Conservation (phyloP, 257 asterid species). For the Nicotiana obtusifolia region DNA sequence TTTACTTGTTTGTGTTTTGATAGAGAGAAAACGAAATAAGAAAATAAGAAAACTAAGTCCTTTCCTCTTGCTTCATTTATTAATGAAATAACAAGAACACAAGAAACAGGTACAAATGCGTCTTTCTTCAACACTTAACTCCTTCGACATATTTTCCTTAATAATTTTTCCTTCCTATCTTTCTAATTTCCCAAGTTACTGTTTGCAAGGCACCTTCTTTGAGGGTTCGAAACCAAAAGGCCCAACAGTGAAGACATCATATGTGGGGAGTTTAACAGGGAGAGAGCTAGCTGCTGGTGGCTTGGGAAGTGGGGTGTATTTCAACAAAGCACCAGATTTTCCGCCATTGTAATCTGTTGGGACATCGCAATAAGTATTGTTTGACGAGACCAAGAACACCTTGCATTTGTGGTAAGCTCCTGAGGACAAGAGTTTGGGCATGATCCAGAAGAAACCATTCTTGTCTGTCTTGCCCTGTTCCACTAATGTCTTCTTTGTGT, state of each 20-base stretch:
- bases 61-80: background rate
- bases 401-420: constrained; percentile 53
- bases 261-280: constrained; percentile 3
- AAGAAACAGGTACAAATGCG: background rate
- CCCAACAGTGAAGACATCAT: constrained; percentile 50
- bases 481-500: constrained; percentile 24
- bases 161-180: background rate
- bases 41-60: background rate
- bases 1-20: background rate
- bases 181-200: background rate
- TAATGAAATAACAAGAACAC: background rate
- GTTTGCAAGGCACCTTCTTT: constrained; percentile 36
- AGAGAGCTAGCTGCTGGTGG: background rate
- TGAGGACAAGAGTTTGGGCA: constrained; percentile 36
- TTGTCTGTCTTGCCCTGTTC: constrained; percentile 40
- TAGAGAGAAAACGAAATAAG: background rate
- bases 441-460: constrained; percentile 50
- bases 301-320: constrained; percentile 10
- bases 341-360: constrained; percentile 56
- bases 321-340: constrained; percentile 38
- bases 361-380: constrained; percentile 33
- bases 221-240: constrained; percentile 60
- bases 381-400: constrained; percentile 43
- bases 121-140: background rate
- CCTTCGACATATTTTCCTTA: background rate